Evolutionary conservation across 1,284 basidiomycete genomes (phyloP).

Genomic region (Boletus semigastroideus): DNA sequence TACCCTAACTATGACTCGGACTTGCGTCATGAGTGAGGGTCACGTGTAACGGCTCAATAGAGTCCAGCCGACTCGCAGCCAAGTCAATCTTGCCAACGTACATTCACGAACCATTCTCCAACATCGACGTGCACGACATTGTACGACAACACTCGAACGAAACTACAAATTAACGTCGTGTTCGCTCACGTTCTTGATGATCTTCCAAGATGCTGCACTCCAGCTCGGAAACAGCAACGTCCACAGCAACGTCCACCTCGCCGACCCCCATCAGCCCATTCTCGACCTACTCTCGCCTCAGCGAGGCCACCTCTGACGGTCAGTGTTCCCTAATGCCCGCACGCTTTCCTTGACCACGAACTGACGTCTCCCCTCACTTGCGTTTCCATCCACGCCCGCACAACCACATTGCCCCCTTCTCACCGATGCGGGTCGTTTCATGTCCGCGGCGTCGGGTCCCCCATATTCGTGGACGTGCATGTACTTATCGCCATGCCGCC

Average conservation of each 20-base stretch:
- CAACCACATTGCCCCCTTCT: background rate
- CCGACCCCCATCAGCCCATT: conserved; percentile 20
- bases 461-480: background rate
- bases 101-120: too few relatives aligned
- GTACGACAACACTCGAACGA: too few relatives aligned
- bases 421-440: conserved; percentile 10
- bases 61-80: too few relatives aligned
- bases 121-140: too few relatives aligned
- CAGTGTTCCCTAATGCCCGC: conserved; percentile 15
- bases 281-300: conserved; percentile 38
- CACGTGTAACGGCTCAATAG: too few relatives aligned
- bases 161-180: background rate
- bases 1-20: too few relatives aligned
- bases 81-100: too few relatives aligned
- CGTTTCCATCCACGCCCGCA: background rate
- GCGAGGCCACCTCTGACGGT: conserved; percentile 71
- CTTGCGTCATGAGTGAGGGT: too few relatives aligned
- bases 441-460: background rate
- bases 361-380: conserved; percentile 2
- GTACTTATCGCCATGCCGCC: conserved; percentile 2
- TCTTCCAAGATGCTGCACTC: conserved; percentile 18
- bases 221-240: conserved; percentile 27
- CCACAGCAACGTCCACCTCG: conserved; percentile 21
- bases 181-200: conserved; percentile 10
- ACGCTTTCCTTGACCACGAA: background rate